Evolutionary conservation across 768 basidiomycete species (phyloP), one percentile per base, ranked within the genome.

Genomic region (Crepidotus variabilis): DNA sequence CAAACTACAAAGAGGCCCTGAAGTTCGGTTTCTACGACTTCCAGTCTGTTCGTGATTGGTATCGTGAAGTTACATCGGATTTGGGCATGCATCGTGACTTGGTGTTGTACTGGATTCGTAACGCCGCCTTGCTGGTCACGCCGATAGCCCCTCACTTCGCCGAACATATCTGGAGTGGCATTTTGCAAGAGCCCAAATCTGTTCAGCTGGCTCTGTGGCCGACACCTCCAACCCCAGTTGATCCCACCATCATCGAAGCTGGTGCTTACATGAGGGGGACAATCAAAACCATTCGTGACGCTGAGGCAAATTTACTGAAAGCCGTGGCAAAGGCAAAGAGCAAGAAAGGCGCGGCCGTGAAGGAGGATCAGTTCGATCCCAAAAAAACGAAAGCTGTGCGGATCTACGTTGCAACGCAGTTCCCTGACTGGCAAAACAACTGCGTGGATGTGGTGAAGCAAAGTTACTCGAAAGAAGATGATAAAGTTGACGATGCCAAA

Each of bases 21-120:
- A 96, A 98, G 72, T 88, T 81, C 61, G 96, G 95, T 48, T 96
- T 98, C 75, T 99, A 94, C 79, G 94, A 97, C 65, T 82, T 95
- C 61, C 93, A 98, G 70, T 88, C 83, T 50, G 79, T 86, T 1
- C 90, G 97, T 47, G 95, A 98, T 68, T 94, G 94, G 88, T 98
- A 98, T 71, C 92, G 94, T 56, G 90, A 94, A 68, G 92, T 96
- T 51, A 94, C 91, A 2, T 75, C 83, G 6, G 92, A 94, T 58
- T 75, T 87, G 50, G 92, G 94, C 24, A 97, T 98, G 94, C 95
- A 98, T 72, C 77, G 69, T 50, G 94, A 94, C 58, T 83, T 98
- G 47, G 85, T 96, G 65, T 75, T 84, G 59, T 83, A 85, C 76
- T 98, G 90, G 90, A 86, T 98, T 68, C 84, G 85, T 50, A 72